These are phyloP conservation scores for Coemansia sp. DNA, from an alignment of 192 early-diverging fungal genomes.

Conservation along the genomic window DNA sequence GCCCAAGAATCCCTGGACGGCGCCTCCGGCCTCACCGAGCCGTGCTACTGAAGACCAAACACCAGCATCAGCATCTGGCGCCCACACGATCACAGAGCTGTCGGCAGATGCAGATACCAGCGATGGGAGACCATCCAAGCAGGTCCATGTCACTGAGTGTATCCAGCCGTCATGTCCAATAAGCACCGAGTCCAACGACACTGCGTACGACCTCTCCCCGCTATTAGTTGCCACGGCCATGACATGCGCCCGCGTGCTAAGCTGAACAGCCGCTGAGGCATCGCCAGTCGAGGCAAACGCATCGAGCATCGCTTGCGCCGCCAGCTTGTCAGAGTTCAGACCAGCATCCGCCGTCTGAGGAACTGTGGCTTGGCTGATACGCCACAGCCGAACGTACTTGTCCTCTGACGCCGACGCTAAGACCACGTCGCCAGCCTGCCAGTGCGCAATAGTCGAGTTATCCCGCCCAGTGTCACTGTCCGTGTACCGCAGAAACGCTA, in stretches of 20 bases:
- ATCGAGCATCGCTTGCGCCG: slow-evolving; percentile 24
- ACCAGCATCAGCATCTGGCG: slow-evolving; percentile 70
- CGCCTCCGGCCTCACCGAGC: slow-evolving; percentile 87
- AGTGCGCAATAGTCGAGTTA: slow-evolving; percentile 46
- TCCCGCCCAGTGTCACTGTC: slow-evolving; percentile 8
- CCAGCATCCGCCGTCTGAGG: background rate
- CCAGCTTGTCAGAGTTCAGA: slow-evolving; percentile 1
- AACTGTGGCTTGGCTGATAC: slow-evolving; percentile 7
- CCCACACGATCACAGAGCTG: slow-evolving; percentile 91
- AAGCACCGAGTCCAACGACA: slow-evolving; percentile 89
- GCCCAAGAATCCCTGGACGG: slow-evolving; percentile 79
- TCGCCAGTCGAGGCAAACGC: slow-evolving; percentile 9
- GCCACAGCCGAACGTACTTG: slow-evolving; percentile 90
- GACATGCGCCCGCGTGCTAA: slow-evolving; percentile 82
- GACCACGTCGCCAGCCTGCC: slow-evolving; percentile 76
- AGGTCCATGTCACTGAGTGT: slow-evolving; percentile 73
- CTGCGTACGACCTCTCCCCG: slow-evolving; percentile 24
- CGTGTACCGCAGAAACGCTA: slow-evolving; percentile 71
- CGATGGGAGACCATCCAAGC: slow-evolving; percentile 47
- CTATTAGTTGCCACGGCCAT: background rate
- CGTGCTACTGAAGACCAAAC: slow-evolving; percentile 84
- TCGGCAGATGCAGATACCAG: slow-evolving; percentile 88
- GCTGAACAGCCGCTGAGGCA: slow-evolving; percentile 38
- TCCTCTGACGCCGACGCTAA: slow-evolving; percentile 90
- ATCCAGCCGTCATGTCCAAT: slow-evolving; percentile 98